A percentile compares a stretch with the other conserved stretches of the same genome.
These are phyloP conservation scores for Cajanus cajan DNA, from an alignment of 306 rosid genomes.

Conservation along the genomic window DNA sequence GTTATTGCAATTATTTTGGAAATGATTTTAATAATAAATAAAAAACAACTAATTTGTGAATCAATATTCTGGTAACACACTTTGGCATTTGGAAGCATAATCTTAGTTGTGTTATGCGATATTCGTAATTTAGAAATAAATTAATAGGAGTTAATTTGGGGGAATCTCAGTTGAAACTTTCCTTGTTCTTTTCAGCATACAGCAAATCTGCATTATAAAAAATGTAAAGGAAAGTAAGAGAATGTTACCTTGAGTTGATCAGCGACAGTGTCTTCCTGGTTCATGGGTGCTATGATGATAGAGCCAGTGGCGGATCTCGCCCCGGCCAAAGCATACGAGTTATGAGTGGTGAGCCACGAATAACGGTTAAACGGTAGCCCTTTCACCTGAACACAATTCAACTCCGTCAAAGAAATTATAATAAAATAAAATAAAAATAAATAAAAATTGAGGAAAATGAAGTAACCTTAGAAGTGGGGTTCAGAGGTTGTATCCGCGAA, in stretches of 20 bases:
- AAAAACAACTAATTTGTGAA: neutral
- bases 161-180: neutral
- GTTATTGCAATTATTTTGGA: neutral
- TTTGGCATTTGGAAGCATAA: neutral
- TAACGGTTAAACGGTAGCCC: slow-evolving; percentile 76
- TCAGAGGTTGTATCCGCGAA: slow-evolving; percentile 57
- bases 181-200: neutral
- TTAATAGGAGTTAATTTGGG: neutral
- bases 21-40: neutral
- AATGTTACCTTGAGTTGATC: slow-evolving; percentile 69
- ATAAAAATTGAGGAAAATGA: slow-evolving; percentile 3
- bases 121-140: neutral
- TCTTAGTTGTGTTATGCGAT: slow-evolving; percentile 17
- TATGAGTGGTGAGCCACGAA: slow-evolving; percentile 97
- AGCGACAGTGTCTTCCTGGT: slow-evolving; percentile 76
- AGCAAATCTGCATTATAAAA: neutral
- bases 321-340: slow-evolving; percentile 69
- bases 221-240: neutral
- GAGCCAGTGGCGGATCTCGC: slow-evolving; percentile 69
- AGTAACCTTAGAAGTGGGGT: slow-evolving; percentile 63
- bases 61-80: neutral
- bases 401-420: neutral
- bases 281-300: slow-evolving; percentile 54
- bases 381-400: slow-evolving; percentile 46
- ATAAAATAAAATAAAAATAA: no score